Evolutionary conservation across 371 early-diverging fungal species (phyloP), one percentile per base, ranked within the genome.

Genomic region (Mucor sp.): DNA sequence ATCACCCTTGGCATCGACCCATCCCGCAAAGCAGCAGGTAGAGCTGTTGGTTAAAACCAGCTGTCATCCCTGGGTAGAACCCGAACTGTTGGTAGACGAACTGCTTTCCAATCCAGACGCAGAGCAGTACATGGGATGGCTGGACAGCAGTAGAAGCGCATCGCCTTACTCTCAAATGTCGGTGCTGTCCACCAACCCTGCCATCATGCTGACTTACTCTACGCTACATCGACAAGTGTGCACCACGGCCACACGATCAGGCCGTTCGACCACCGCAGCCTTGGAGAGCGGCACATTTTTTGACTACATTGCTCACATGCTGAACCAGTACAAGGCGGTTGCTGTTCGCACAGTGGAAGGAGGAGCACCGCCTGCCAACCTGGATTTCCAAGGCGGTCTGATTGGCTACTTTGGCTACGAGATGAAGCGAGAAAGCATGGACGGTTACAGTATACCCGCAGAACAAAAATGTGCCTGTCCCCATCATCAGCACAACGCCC

Each of bases 371-470:
- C 12, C 21, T 6, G 50, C 17, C 21, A 33, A 50, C 21, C 17
- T 90, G 50, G 79, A 81, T 48, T 95, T 95, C 58, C 76, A 85
- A 21, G 89, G 95, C 58, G 98, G 98, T 0, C 76, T 96, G 70
- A 80, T 95, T 0, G 98, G 98, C 0, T 94, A 94, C 72, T 88
- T 97, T 77, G 95, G 95, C 0, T 98, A 97, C 70, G 98, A 96
- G 66, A 94, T 98, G 96, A 93, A 93, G 70, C 73, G 86, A 17
- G 95, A 96, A 74, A 84, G 88, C 58, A 57, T 94, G 76, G 79
- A 83, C 7, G 87, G 89, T 0, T 89, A 87, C 58, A 44, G 41
- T 0, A 72, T 72, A 1, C 87, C 88, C 0, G 23, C 33, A 0
- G 78, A 84, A 53, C 87, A 82, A 41, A 76, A 50, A 25, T 83